phyloP scores from a whole-genome alignment of 2,329 filamentous ascomycete genomes.

The Exophiala xenobiotica region DNA sequence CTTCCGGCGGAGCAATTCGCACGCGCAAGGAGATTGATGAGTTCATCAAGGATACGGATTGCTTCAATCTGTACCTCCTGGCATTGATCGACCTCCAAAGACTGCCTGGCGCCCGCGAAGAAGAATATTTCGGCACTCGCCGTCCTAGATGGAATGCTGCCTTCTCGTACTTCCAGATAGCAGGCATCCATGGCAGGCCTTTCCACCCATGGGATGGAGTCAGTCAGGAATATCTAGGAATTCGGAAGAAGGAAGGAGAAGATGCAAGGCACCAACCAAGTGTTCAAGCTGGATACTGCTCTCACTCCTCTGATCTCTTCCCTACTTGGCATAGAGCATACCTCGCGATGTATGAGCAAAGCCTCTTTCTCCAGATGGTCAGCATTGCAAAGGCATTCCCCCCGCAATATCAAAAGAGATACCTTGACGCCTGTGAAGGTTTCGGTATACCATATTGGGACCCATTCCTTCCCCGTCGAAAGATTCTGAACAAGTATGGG shows the following conservation, averaged over 20 bases:
- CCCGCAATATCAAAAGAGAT: background rate
- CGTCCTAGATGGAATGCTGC: conserved; percentile 56
- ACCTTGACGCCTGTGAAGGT: background rate
- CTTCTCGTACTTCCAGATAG: conserved; percentile 74
- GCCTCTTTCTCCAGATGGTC: conserved; percentile 9
- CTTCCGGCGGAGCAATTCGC: background rate
- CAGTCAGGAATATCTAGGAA: background rate
- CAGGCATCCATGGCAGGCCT: conserved; percentile 79
- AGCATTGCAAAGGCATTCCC: background rate
- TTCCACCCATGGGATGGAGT: conserved; percentile 57
- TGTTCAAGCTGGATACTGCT: conserved; percentile 67
- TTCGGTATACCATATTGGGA: conserved; percentile 50
- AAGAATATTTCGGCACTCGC: background rate
- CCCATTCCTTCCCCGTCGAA: conserved; percentile 34
- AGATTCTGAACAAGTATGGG: conserved; percentile 34
- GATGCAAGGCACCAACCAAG: conserved; percentile 34
- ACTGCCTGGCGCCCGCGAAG: background rate
- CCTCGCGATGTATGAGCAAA: conserved; percentile 60
- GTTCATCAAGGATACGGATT: background rate
- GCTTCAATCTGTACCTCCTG: conserved; percentile 72
- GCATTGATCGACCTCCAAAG: conserved; percentile 69
- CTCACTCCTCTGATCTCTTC: conserved; percentile 74
- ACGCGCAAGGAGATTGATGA: background rate
- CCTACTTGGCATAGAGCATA: conserved; percentile 82
- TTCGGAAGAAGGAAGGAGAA: background rate